A percentile compares a stretch with the other conserved stretches of the same genome.
Conservation (phyloP, 2,329 filamentous ascomycete genomes). For the Sclerotinia glacialis region DNA sequence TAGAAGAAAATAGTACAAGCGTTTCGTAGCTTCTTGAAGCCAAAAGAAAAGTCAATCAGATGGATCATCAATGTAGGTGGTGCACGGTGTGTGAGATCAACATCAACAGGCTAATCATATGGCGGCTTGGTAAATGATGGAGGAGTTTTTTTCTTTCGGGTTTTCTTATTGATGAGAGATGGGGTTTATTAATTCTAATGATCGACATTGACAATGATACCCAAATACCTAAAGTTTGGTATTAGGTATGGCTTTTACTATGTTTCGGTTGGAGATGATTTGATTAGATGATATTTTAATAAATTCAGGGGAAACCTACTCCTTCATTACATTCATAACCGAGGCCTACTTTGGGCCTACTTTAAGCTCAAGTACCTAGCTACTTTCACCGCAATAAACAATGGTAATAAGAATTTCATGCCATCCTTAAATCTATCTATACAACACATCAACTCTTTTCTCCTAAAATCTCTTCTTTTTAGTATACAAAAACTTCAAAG, state of each 20-base stretch:
- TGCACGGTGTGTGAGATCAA: slow-evolving; percentile 1
- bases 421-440: not conserved
- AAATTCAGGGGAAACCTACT: not conserved
- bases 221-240: not conserved
- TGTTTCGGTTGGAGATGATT: not conserved
- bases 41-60: not conserved
- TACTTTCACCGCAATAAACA: not conserved
- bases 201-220: not conserved
- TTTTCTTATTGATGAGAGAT: not conserved
- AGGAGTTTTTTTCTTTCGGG: not conserved
- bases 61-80: not conserved
- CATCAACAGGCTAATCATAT: not conserved
- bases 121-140: not conserved
- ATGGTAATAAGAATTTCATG: not conserved
- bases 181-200: not conserved
- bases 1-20: too few relatives aligned
- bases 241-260: not conserved
- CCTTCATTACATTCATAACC: not conserved
- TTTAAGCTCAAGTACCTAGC: not conserved
- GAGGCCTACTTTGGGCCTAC: not conserved
- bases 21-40: slow-evolving; percentile 7
- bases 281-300: not conserved
- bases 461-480: not conserved
- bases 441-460: not conserved
- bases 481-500: slow-evolving; percentile 12